Base-by-base conservation (phyloP, 306 rosid genomes). In the Dalbergia cultrata region DNA sequence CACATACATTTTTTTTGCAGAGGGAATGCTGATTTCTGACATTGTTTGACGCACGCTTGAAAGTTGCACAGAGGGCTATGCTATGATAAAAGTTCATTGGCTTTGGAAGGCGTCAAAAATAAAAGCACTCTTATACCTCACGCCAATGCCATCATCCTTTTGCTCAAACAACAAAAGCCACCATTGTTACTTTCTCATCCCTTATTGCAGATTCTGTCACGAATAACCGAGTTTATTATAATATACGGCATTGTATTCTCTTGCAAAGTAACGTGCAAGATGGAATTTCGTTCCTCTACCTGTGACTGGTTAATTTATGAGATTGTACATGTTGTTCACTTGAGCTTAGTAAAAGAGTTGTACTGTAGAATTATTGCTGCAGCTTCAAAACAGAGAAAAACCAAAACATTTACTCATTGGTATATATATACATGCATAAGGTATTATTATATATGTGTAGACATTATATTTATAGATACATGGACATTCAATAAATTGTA, bases 21-120 rank as follows among this genome's bases (percentile, higher is more conserved):
- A 31, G 56, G 60, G 63, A 75, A 58, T 60, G 75, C 21, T 75
- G 81, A 69, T 6, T 54, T 75, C 84, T 86, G 86, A 82, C 86
- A 78, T 18, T 0, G 76, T 70, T 70, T 26, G 65, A 82, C 77
- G 86, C 86, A 86, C 78, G 86, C 89, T 82, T 82, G 76, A 75
- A 65, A 74, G 74, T 66, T 72, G 64, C 83, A 72, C 49, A 76
- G 56, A 73, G 84, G 9, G 39, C 62, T 52, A 58, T 86, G 72
- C 31, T 26, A 26, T 26, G 31, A 79, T 82, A 80, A 86, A 86
- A 82, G 86, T 54, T 70, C 14, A 72, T 43, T 78, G 81, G 78
- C 75, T 77, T 85, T 82, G 71, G 86, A 68, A 74, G 58, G 56
- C 76, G 64, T 82, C 84, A 78, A 74, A 66, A 74, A 26, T 26